Evolutionary conservation across 164 flowering plant species (phyloP).

Genomic region (Platanus orientalis): DNA sequence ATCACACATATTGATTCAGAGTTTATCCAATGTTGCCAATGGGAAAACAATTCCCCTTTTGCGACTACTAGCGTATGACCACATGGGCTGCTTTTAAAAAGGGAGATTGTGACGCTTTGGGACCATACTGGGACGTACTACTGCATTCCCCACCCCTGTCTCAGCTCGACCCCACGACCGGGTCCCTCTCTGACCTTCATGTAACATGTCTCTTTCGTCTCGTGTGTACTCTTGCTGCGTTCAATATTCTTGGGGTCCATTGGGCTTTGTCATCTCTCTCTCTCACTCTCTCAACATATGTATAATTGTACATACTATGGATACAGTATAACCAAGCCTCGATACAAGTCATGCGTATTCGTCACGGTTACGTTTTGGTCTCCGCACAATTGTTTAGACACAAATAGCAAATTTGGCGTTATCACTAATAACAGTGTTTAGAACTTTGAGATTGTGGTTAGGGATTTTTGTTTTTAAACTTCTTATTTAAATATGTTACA

Average conservation of each 20-base stretch:
- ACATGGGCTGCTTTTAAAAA: conserved; percentile 1
- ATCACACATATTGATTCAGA: no score
- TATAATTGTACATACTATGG: not conserved
- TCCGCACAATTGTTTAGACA: not conserved
- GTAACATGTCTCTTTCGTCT: not conserved
- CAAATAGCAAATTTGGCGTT: not conserved
- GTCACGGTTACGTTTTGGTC: not conserved
- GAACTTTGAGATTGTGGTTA: not conserved
- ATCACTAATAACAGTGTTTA: not conserved
- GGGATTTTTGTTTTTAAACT: not conserved
- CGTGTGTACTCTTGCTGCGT: not conserved
- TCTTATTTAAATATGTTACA: no score
- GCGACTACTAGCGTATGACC: not conserved
- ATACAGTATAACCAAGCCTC: not conserved
- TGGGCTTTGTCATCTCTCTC: not conserved
- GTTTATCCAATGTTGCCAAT: not conserved
- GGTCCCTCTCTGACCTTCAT: not conserved
- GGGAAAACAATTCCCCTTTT: not conserved
- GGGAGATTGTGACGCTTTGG: not conserved
- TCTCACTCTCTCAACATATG: not conserved
- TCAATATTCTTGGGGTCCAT: not conserved
- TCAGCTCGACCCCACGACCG: not conserved
- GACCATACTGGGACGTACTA: not conserved
- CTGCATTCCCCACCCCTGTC: not conserved
- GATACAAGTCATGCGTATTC: no score